Percentiles rank a stretch among this genome's conserved stretches.
Evolutionary conservation across 1,284 basidiomycete genomes (phyloP).

Genomic region (Irpex sp.): DNA sequence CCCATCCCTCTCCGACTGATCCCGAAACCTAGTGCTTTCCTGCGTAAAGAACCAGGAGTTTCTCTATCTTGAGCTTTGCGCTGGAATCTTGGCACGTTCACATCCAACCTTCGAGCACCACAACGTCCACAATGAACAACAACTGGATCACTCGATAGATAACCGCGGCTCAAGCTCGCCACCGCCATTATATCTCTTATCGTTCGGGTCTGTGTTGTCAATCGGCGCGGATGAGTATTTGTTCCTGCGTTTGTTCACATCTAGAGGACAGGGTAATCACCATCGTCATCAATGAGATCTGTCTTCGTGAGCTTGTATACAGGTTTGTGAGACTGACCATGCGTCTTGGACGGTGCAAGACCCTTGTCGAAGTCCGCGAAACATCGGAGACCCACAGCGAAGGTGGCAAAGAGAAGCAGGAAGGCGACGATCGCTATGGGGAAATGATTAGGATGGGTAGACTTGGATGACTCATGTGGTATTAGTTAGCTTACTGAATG

Average conservation of each 20-base stretch:
- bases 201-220: slow-evolving; percentile 31
- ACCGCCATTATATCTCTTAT: slow-evolving; percentile 33
- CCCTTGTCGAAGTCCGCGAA: slow-evolving; percentile 79
- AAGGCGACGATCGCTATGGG: slow-evolving; percentile 67
- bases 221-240: slow-evolving; percentile 37
- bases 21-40: not conserved
- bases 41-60: not conserved
- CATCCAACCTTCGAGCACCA: not conserved
- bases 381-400: slow-evolving; percentile 71
- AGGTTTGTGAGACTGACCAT: slow-evolving; percentile 56
- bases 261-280: slow-evolving; percentile 29
- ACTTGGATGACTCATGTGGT: not conserved
- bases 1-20: not conserved
- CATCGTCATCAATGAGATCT: slow-evolving; percentile 23
- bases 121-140: not conserved
- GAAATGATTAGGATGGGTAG: not conserved
- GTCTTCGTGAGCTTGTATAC: slow-evolving; percentile 22
- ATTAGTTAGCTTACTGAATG: slow-evolving; percentile 61
- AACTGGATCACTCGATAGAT: slow-evolving; percentile 43
- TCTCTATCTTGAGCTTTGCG: not conserved
- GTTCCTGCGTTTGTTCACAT: slow-evolving; percentile 41
- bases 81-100: not conserved
- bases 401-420: slow-evolving; percentile 65
- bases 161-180: slow-evolving; percentile 38
- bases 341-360: slow-evolving; percentile 62